phyloP scores from a whole-genome alignment of 2,329 filamentous ascomycete genomes.

The Penicillium sp. region DNA sequence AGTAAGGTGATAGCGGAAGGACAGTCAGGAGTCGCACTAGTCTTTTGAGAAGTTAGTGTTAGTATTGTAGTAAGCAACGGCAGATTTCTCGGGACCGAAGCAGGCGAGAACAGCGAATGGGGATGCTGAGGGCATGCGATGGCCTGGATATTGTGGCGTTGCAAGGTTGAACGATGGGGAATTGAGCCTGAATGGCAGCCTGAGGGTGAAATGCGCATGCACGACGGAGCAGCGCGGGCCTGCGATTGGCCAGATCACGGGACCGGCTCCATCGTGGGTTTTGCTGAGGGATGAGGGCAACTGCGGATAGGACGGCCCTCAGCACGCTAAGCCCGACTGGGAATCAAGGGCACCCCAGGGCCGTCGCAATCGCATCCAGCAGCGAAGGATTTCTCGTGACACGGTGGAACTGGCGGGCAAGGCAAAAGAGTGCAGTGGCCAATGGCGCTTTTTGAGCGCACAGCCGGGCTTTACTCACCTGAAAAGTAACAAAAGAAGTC shows the following conservation, averaged over 20 bases:
- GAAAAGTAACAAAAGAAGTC: not conserved
- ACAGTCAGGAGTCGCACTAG: not conserved
- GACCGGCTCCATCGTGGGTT: not conserved
- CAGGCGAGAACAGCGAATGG: not conserved
- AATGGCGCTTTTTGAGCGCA: not conserved
- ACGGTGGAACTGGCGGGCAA: not conserved
- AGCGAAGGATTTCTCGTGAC: not conserved
- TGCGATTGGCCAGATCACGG: slow-evolving; percentile 6
- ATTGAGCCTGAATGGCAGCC: not conserved
- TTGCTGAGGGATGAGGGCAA: slow-evolving; percentile 1
- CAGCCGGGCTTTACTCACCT: not conserved
- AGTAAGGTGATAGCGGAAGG: not conserved
- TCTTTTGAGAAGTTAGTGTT: not conserved
- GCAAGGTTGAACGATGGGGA: not conserved
- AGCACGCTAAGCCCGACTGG: slow-evolving; percentile 13
- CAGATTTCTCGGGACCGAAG: not conserved
- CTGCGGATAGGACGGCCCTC: slow-evolving; percentile 3
- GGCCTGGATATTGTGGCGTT: not conserved
- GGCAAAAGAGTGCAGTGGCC: not conserved
- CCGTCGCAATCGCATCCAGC: not conserved
- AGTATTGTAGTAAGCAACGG: not conserved
- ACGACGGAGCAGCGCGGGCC: not conserved
- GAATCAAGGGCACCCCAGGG: not conserved
- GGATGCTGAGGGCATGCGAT: not conserved
- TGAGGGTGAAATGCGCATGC: not conserved